Conservation (phyloP, 768 basidiomycete genomes). For the Tylopilus sp. region DNA sequence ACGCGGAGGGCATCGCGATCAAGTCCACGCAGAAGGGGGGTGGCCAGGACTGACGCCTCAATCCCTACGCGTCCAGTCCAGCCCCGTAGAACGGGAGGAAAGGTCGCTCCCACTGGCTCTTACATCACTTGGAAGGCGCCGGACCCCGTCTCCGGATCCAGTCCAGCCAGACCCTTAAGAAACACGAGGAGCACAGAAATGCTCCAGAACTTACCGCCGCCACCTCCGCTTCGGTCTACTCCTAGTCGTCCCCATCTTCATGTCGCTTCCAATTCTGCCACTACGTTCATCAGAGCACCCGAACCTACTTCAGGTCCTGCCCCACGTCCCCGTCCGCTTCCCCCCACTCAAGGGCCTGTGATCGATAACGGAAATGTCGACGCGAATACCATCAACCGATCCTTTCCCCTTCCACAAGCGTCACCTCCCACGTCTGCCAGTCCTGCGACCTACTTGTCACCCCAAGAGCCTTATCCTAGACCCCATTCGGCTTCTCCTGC, state of each 20-base stretch:
- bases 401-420: conserved; percentile 25
- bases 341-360: conserved; percentile 25
- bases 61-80: conserved; percentile 21
- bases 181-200: conserved; percentile 29
- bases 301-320: conserved; percentile 17
- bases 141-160: conserved; percentile 31
- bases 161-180: conserved; percentile 30
- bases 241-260: conserved; percentile 31
- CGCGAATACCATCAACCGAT: conserved; percentile 14
- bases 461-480: conserved; percentile 58
- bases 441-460: conserved; percentile 35
- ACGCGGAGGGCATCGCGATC: conserved; percentile 15
- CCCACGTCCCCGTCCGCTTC: conserved; percentile 29
- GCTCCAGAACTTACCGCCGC: conserved; percentile 19
- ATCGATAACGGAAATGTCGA: conserved; percentile 21
- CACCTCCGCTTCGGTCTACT: conserved; percentile 25
- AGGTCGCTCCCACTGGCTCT: conserved; percentile 18
- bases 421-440: conserved; percentile 19
- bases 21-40: conserved; percentile 19
- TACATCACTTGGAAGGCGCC: conserved; percentile 29
- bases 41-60: conserved; percentile 17
- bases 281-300: conserved; percentile 12
- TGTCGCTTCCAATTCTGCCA: conserved; percentile 16
- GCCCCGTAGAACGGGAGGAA: conserved; percentile 23
- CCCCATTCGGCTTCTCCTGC: conserved; percentile 55